Percentiles rank a stretch among this genome's conserved stretches.
phyloP scores from a whole-genome alignment of 345 rosid genomes.

The Alliaria petiolata region DNA sequence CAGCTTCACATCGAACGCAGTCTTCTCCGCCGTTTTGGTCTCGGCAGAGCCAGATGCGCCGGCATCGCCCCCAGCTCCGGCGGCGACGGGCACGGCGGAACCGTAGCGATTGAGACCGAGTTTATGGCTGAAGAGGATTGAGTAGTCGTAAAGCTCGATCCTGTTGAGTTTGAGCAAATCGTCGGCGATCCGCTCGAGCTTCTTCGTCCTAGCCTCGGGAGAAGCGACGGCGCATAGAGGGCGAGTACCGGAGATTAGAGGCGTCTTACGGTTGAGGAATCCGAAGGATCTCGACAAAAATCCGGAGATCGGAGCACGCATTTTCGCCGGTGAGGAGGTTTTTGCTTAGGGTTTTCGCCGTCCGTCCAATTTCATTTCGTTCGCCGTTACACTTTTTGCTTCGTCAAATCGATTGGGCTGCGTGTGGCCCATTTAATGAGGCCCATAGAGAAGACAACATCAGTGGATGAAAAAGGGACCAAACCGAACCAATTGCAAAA shows the following conservation, averaged over 20 bases:
- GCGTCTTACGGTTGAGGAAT: neutral
- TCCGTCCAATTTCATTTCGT: conserved; percentile 10
- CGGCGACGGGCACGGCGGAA: conserved; percentile 40
- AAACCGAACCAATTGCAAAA: neutral
- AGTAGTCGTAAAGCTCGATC: conserved; percentile 70
- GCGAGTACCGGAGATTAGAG: conserved; percentile 7
- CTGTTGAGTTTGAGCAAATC: conserved; percentile 63
- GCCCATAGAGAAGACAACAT: neutral
- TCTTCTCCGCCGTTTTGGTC: conserved; percentile 60
- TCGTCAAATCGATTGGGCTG: neutral
- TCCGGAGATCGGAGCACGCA: conserved; percentile 29
- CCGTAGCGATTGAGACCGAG: conserved; percentile 69
- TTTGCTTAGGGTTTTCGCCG: conserved; percentile 25
- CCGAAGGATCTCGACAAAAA: conserved; percentile 10
- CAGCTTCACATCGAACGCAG: conserved; percentile 73
- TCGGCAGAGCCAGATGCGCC: conserved; percentile 33
- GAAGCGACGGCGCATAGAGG: conserved; percentile 31
- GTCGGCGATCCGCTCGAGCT: conserved; percentile 84
- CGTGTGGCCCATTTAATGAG: neutral
- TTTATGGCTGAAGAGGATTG: conserved; percentile 69
- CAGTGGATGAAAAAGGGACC: neutral
- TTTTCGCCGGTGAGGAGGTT: conserved; percentile 30
- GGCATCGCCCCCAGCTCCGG: conserved; percentile 25
- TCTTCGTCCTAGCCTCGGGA: conserved; percentile 48
- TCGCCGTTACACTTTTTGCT: conserved; percentile 2